phyloP scores from a whole-genome alignment of 495 filamentous ascomycete genomes.

The Annulohypoxylon bovei region DNA sequence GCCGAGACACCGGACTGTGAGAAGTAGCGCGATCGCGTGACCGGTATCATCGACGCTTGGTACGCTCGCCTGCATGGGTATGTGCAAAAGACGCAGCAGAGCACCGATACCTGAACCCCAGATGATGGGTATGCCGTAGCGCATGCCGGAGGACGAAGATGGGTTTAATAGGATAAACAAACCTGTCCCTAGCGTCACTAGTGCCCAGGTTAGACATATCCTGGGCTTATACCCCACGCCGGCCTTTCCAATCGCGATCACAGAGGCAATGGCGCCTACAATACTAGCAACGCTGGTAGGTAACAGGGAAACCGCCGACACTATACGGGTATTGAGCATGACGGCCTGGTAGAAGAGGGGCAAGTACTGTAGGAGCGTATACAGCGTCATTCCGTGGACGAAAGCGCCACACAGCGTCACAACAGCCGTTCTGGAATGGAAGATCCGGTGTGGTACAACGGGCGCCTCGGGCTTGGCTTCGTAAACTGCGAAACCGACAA shows the following conservation, averaged over 20 bases:
- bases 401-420: slow-evolving; percentile 44
- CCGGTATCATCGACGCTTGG: slow-evolving; percentile 51
- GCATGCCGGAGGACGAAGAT: slow-evolving; percentile 26
- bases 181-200: slow-evolving; percentile 39
- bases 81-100: slow-evolving; percentile 34
- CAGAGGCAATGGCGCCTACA: slow-evolving; percentile 30
- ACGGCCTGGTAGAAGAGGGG: slow-evolving; percentile 54
- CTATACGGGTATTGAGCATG: slow-evolving; percentile 41
- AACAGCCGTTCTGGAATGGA: slow-evolving; percentile 44
- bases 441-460: slow-evolving; percentile 49
- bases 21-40: slow-evolving; percentile 49
- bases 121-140: slow-evolving; percentile 44
- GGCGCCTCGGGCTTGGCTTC: slow-evolving; percentile 47
- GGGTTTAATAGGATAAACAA: slow-evolving; percentile 36
- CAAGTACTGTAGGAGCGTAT: slow-evolving; percentile 48
- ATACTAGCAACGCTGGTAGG: slow-evolving; percentile 41
- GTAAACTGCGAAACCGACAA: slow-evolving; percentile 50
- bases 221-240: slow-evolving; percentile 39
- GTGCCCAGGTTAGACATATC: slow-evolving; percentile 44
- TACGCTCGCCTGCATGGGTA: slow-evolving; percentile 53
- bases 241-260: slow-evolving; percentile 36
- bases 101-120: slow-evolving; percentile 45
- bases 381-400: slow-evolving; percentile 49
- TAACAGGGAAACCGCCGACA: slow-evolving; percentile 45
- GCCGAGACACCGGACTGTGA: slow-evolving; percentile 54